Evolutionary conservation across 2,329 filamentous ascomycete species (phyloP), one percentile per base, ranked within the genome.

Genomic region (Penicillium sp.): DNA sequence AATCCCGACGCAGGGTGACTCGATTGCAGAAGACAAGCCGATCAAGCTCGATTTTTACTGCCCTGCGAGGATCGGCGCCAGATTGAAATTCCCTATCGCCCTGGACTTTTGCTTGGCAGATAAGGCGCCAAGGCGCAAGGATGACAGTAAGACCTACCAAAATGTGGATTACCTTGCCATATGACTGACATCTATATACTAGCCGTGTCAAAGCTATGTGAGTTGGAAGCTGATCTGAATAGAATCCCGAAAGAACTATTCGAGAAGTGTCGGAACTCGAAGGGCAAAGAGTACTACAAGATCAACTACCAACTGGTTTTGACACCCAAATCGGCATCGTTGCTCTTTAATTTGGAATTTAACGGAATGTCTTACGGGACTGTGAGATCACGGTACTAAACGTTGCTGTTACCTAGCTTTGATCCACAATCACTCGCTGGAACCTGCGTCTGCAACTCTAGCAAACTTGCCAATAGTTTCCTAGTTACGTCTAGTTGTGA

Each of bases 301-400:
- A 31, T 73, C 7, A 0, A 0, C 0, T 66, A 11, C 14, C 7
- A 61, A 0, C 22, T 72, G 16, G 54, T 57, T 22, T 44, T 72
- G 16, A 69, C 63, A 0, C 64, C 68, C 1, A 56, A 51, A 2
- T 72, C 69, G 1, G 66, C 66, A 2, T 68, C 63, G 0, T 37
- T 72, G 27, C 14, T 68, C 1, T 69, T 70, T 24, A 58, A 70
- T 1, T 49, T 69, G 11, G 57, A 71, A 22, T 69, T 72, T 24
- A 68, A 72, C 18, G 65, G 64, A 0, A 59, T 65, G 2, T 62
- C 62, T 1, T 71, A 70, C 22, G 68, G 69, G 2, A 66, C 52
- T 6, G 66, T 70, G 1, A 57, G 54, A 24, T 57, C 65, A 9
- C 56, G 60, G 18, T 70, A 69, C 39, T 68, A 18, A 16, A 16